Evolutionary conservation across 176 grass and related monocot genomes (phyloP).

Genomic region (Zoysia japonica): DNA sequence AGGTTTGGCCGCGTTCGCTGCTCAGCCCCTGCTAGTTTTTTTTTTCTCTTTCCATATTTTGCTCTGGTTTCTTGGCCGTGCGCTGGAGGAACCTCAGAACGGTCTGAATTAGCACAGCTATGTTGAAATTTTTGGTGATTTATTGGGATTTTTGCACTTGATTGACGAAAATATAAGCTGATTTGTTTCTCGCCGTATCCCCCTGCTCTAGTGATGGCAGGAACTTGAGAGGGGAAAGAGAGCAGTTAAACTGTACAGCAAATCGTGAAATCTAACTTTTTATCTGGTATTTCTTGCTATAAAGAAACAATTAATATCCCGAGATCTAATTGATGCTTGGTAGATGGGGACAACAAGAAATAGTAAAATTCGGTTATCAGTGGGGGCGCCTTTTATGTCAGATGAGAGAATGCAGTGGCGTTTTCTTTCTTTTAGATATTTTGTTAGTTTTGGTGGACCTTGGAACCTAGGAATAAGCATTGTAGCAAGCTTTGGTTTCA

Average conservation of each 20-base stretch:
- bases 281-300: neutral
- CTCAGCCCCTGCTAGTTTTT: neutral
- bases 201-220: neutral
- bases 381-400: slow-evolving; percentile 32
- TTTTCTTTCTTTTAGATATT: slow-evolving; percentile 37
- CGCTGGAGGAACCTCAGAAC: neutral
- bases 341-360: slow-evolving; percentile 4
- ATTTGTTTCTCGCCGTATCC: neutral
- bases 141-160: neutral
- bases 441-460: slow-evolving; percentile 43
- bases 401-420: slow-evolving; percentile 33
- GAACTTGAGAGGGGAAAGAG: neutral
- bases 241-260: neutral
- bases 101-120: neutral
- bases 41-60: slow-evolving; percentile 25
- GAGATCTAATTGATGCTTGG: slow-evolving; percentile 9
- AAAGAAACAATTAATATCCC: neutral
- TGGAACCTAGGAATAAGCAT: slow-evolving; percentile 40
- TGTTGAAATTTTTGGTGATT: neutral
- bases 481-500: slow-evolving; percentile 21
- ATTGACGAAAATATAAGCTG: neutral
- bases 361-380: slow-evolving; percentile 38
- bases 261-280: slow-evolving; percentile 17
- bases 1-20: slow-evolving; percentile 47
- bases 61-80: slow-evolving; percentile 5